Evolutionary conservation across 129 eudicot genomes (phyloP).

Genomic region (Deinandra increscens): DNA sequence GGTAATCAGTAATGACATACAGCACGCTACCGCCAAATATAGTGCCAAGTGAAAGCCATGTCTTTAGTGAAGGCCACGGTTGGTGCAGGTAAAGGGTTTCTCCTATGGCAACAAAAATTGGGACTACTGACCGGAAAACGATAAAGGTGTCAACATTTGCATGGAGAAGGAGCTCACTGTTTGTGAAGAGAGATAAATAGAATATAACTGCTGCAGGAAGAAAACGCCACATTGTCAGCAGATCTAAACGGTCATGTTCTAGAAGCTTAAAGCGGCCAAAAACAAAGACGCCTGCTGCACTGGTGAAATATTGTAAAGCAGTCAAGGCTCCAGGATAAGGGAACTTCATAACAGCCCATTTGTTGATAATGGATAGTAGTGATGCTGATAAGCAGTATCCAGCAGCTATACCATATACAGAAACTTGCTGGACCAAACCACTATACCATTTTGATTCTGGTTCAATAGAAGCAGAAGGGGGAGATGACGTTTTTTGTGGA

Average conservation of each 20-base stretch:
- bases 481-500: slow-evolving; percentile 37
- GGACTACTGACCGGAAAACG: slow-evolving; percentile 88
- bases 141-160: slow-evolving; percentile 98
- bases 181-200: slow-evolving; percentile 87
- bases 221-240: slow-evolving; percentile 83
- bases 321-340: slow-evolving; percentile 98
- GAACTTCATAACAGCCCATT: slow-evolving; percentile 98
- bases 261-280: slow-evolving; percentile 63
- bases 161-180: slow-evolving; percentile 97
- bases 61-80: slow-evolving; percentile 89
- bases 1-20: slow-evolving; percentile 89
- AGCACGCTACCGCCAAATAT: slow-evolving; percentile 89
- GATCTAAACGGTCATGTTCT: slow-evolving; percentile 79
- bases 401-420: slow-evolving; percentile 81
- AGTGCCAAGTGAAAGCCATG: slow-evolving; percentile 83
- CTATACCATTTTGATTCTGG: slow-evolving; percentile 57
- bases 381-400: slow-evolving; percentile 97
- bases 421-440: slow-evolving; percentile 62
- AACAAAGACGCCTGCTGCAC: slow-evolving; percentile 78
- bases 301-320: slow-evolving; percentile 91
- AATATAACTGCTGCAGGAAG: slow-evolving; percentile 90
- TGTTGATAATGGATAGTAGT: slow-evolving; percentile 88
- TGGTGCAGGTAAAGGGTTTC: slow-evolving; percentile 86
- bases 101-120: slow-evolving; percentile 93
- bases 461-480: slow-evolving; percentile 27